A percentile compares a stretch with the other conserved stretches of the same genome.
phyloP scores from a whole-genome alignment of 495 filamentous ascomycete genomes.

The Penicillium manginii region DNA sequence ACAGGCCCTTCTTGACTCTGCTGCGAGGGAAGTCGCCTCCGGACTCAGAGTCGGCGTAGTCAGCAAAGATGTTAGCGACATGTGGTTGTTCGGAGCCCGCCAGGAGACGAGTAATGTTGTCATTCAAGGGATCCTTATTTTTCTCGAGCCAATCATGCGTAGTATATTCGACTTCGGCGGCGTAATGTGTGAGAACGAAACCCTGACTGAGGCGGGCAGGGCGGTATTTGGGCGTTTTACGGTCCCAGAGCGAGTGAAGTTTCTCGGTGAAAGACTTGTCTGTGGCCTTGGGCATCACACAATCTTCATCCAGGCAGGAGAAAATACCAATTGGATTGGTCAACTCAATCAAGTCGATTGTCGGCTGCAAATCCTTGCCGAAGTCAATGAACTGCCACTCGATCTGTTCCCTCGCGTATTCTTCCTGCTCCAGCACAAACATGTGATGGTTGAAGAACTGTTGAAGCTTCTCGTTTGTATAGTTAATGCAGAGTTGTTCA shows the following conservation, averaged over 20 bases:
- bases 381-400: slow-evolving; percentile 99
- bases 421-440: slow-evolving; percentile 99
- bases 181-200: slow-evolving; percentile 98
- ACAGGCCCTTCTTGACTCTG: slow-evolving; percentile 95
- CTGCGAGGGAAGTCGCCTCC: slow-evolving; percentile 67
- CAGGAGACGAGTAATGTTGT: slow-evolving; percentile 89
- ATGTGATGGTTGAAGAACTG: slow-evolving; percentile 99
- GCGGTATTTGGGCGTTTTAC: slow-evolving; percentile 91
- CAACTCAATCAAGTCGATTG: slow-evolving; percentile 95
- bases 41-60: slow-evolving; percentile 80
- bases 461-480: slow-evolving; percentile 98
- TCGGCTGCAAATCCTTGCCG: slow-evolving; percentile 94
- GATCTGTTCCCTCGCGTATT: slow-evolving; percentile 96
- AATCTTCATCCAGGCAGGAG: slow-evolving; percentile 97
- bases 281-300: slow-evolving; percentile 98
- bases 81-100: slow-evolving; percentile 81
- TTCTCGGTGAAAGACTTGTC: slow-evolving; percentile 98
- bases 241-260: slow-evolving; percentile 93
- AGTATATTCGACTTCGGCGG: slow-evolving; percentile 95
- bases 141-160: slow-evolving; percentile 97
- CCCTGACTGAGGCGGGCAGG: slow-evolving; percentile 86
- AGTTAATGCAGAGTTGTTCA: slow-evolving; percentile 99
- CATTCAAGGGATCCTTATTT: slow-evolving; percentile 98
- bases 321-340: slow-evolving; percentile 98
- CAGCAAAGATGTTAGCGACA: slow-evolving; percentile 81